Evolutionary conservation across 306 rosid species (phyloP).

Genomic region (Prunus davidiana): DNA sequence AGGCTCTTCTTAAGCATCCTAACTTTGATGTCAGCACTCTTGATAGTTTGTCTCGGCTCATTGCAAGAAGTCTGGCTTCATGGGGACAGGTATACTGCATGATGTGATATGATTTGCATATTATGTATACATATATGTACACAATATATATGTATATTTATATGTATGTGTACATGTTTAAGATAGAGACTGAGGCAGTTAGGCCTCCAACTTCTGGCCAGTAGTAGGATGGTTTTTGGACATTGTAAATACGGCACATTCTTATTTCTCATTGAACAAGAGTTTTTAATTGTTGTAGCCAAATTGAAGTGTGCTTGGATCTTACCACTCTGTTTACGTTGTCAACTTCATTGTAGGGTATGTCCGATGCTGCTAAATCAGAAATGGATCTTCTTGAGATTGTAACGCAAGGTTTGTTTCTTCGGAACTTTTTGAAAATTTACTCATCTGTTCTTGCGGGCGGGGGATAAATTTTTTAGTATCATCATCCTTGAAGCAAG

Average conservation of each 20-base stretch:
- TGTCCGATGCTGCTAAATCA: slow-evolving; percentile 28
- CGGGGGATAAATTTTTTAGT: no score
- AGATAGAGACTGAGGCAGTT: background rate
- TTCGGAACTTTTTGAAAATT: background rate
- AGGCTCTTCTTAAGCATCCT: slow-evolving; percentile 55
- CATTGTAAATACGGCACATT: background rate
- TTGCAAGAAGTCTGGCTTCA: slow-evolving; percentile 62
- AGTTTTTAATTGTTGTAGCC: background rate
- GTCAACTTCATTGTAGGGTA: slow-evolving; percentile 46
- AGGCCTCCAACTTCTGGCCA: background rate
- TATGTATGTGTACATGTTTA: background rate
- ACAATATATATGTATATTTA: no score
- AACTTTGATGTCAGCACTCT: slow-evolving; percentile 48
- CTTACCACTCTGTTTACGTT: background rate
- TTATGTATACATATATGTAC: background rate
- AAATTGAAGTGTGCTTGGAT: background rate
- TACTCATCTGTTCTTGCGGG: background rate
- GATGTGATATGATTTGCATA: background rate
- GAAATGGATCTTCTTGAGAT: slow-evolving; percentile 79
- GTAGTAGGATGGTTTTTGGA: background rate
- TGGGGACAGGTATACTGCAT: slow-evolving; percentile 51
- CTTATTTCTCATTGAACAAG: background rate
- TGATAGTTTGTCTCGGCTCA: slow-evolving; percentile 48
- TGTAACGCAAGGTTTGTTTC: slow-evolving; percentile 47
- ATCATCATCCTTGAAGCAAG: no score